Evolutionary conservation across 2,329 filamentous ascomycete species (phyloP).

Genomic region (Fusarium azukiicola): DNA sequence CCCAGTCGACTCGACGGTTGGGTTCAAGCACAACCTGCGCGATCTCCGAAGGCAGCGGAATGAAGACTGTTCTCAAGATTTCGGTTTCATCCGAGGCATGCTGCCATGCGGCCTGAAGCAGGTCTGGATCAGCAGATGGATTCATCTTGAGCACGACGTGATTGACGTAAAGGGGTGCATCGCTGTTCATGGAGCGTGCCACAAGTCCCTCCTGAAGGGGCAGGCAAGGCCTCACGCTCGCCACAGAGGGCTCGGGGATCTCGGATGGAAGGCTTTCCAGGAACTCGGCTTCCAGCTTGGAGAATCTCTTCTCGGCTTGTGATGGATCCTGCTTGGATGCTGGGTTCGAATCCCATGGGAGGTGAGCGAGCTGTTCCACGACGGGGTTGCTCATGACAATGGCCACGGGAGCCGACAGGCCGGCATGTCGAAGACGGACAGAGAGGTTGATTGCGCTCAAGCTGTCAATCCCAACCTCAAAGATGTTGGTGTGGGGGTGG

Average conservation of each 20-base stretch:
- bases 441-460: slow-evolving; percentile 15
- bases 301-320: not conserved
- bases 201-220: slow-evolving; percentile 18
- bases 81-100: slow-evolving; percentile 6
- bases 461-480: slow-evolving; percentile 16
- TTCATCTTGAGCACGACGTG: slow-evolving; percentile 12
- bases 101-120: slow-evolving; percentile 9
- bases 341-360: not conserved
- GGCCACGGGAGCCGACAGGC: not conserved
- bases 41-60: slow-evolving; percentile 19
- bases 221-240: slow-evolving; percentile 4
- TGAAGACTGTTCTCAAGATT: slow-evolving; percentile 18
- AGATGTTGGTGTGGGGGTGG: slow-evolving; percentile 7
- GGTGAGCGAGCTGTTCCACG: slow-evolving; percentile 12
- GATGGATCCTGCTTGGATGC: not conserved
- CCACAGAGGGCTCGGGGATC: not conserved
- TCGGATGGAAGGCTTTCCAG: not conserved
- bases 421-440: slow-evolving; percentile 13
- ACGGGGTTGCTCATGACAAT: slow-evolving; percentile 13
- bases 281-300: slow-evolving; percentile 8
- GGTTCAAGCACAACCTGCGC: slow-evolving; percentile 11
- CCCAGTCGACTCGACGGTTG: slow-evolving; percentile 9
- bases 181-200: slow-evolving; percentile 16
- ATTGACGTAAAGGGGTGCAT: slow-evolving; percentile 5
- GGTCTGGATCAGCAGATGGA: slow-evolving; percentile 1